A percentile compares a stretch with the other conserved stretches of the same genome.
Evolutionary conservation across 768 basidiomycete genomes (phyloP).

Genomic region (Lentinus tigrinus): DNA sequence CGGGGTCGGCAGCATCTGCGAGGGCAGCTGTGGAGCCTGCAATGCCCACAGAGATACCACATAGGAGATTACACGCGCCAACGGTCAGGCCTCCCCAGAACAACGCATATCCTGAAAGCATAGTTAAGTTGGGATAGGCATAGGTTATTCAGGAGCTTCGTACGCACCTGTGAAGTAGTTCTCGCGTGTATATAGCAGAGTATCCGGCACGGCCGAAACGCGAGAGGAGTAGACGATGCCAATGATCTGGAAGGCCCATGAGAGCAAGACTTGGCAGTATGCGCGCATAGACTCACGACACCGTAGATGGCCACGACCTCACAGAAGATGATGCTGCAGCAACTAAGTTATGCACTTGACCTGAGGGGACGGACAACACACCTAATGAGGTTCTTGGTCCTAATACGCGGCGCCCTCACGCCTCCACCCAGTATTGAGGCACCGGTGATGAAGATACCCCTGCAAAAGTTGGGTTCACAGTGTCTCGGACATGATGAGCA

Average conservation of each 20-base stretch:
- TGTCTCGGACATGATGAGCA: background rate
- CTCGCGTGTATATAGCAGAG: slow-evolving; percentile 72
- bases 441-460: slow-evolving; percentile 98
- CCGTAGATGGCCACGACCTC: slow-evolving; percentile 99
- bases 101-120: slow-evolving; percentile 73
- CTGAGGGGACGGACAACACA: slow-evolving; percentile 30
- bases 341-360: background rate
- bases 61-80: slow-evolving; percentile 91
- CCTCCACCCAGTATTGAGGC: slow-evolving; percentile 96
- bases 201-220: slow-evolving; percentile 57
- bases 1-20: slow-evolving; percentile 92
- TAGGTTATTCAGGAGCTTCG: background rate
- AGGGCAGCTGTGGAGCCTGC: slow-evolving; percentile 95
- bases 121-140: background rate
- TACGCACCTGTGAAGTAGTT: slow-evolving; percentile 89
- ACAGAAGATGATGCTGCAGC: slow-evolving; percentile 91
- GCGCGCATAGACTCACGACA: slow-evolving; percentile 54
- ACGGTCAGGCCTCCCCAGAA: slow-evolving; percentile 98
- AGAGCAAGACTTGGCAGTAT: background rate
- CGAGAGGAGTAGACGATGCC: slow-evolving; percentile 95
- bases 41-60: slow-evolving; percentile 91
- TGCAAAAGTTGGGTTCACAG: slow-evolving; percentile 30
- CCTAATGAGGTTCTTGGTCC: slow-evolving; percentile 98
- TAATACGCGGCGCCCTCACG: slow-evolving; percentile 88
- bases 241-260: slow-evolving; percentile 61